Percentiles rank a stretch among this genome's conserved stretches.
phyloP scores from a whole-genome alignment of 345 rosid species.

The Eucalyptus tenuipes region DNA sequence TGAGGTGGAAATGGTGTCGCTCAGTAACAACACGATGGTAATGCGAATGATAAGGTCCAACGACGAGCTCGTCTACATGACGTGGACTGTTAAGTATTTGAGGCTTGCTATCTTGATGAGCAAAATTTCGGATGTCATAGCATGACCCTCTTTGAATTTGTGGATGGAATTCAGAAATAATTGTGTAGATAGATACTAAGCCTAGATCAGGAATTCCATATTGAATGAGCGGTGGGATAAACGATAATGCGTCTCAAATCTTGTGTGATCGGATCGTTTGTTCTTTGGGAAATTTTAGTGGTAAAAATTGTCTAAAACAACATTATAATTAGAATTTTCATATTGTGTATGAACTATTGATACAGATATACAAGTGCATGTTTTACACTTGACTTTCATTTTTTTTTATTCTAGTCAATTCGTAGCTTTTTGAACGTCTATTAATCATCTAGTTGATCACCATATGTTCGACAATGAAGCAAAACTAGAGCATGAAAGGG shows the following conservation, averaged over 20 bases:
- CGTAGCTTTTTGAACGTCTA: neutral
- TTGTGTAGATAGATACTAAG: neutral
- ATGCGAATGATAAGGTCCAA: no score
- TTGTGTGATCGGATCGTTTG: neutral
- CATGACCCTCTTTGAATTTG: neutral
- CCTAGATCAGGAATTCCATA: neutral
- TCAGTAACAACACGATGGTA: no score
- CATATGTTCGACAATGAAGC: neutral
- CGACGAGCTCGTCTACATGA: no score
- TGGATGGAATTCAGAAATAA: neutral
- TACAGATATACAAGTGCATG: neutral
- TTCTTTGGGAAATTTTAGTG: neutral
- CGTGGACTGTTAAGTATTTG: no score
- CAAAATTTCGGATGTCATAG: no score
- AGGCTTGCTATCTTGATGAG: no score
- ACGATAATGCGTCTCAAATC: neutral
- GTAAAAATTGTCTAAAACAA: neutral
- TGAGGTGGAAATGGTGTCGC: no score
- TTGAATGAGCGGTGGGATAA: neutral
- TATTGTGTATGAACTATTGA: neutral
- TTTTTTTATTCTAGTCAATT: neutral
- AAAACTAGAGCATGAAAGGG: neutral
- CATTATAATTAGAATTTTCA: neutral
- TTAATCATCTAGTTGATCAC: neutral
- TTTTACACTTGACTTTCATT: no score